Conservation (phyloP, 1,139 yeast genomes). For the Wickerhamomyces sp. region DNA sequence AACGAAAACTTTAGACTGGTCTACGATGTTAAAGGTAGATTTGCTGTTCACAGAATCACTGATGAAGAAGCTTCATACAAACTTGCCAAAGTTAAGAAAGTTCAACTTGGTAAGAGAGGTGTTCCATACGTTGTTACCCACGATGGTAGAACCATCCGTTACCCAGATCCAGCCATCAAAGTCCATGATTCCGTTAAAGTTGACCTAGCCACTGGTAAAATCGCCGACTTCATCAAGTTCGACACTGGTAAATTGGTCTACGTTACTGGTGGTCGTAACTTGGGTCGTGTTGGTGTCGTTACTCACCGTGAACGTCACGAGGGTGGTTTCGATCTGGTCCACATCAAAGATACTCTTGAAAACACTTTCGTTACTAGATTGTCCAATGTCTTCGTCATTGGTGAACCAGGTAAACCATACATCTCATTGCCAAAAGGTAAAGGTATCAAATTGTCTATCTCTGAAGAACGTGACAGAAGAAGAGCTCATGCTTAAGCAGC, state of each 20-base stretch:
- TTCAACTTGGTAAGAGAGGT: conserved; percentile 97
- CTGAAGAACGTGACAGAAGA: conserved; percentile 99
- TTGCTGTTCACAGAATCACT: conserved; percentile 98
- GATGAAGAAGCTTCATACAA: conserved; percentile 98
- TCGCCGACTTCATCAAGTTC: conserved; percentile 85
- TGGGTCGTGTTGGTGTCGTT: conserved; percentile 99
- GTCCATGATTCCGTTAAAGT: conserved; percentile 97
- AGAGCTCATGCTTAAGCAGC: too few relatives aligned
- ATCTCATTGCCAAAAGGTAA: conserved; percentile 99
- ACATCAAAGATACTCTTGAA: conserved; percentile 95
- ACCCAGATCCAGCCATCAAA: conserved; percentile 96
- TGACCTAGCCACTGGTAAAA: conserved; percentile 94
- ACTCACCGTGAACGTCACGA: conserved; percentile 99
- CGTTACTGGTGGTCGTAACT: conserved; percentile 99
- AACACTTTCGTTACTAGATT: conserved; percentile 98
- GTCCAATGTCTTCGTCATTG: conserved; percentile 93
- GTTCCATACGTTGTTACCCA: conserved; percentile 97
- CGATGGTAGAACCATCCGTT: conserved; percentile 99
- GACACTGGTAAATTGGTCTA: conserved; percentile 94
- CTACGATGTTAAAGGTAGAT: conserved; percentile 98
- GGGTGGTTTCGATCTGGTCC: conserved; percentile 99
- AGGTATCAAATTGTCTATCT: conserved; percentile 96
- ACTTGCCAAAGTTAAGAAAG: conserved; percentile 96
- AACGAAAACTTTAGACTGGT: conserved; percentile 98
- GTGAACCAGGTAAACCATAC: conserved; percentile 97